Evolutionary conservation across 1,284 basidiomycete genomes (phyloP), one percentile per base, ranked within the genome.

Genomic region (Papiliotrema laurentii): DNA sequence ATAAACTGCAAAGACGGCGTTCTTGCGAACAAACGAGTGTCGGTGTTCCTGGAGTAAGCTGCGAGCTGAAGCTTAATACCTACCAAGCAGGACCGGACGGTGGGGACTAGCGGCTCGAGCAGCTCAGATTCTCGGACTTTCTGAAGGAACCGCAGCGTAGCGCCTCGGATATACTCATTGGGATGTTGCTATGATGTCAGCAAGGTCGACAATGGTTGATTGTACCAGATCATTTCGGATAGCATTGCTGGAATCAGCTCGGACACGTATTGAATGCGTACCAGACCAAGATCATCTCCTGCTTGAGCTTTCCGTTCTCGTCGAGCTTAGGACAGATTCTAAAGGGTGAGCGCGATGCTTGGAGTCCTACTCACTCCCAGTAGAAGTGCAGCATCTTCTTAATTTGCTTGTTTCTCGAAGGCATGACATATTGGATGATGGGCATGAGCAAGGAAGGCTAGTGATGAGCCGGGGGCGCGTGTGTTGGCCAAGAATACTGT

Each of bases 281-380:
- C 89, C 94, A 93, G 40, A 98, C 94, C 41, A 99, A 81, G 66
- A 98, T 98, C 96, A 98, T 98, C 78, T 98, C 96, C 76, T 98
- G 96, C 81, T 97, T 97, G 64, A 98, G 77, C 77, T 97, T 97
- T 49, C 96, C 96, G 58, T 83, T 84, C 58, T 97, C 93, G 64
- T 98, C 96, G 60, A 96, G 87, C 75, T 98, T 97, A 24, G 96
- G 94, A 75, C 93, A 97, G 27, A 98, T 89, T 55, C 73, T 75
- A 50, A 0, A 1, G 10, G 18, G n/a, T 25, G 25, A 19, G 19
- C 11, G 22, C 26, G 2, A 16, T 5, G 4, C n/a, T 1, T 3
- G 5, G 0, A 33, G 2, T 5, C 30, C 45, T 16, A 66, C 73
- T 69, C 48, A 75, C 77, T 98, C 96, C 94, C 93, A 98, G 75